Base-by-base conservation (phyloP, 495 filamentous ascomycete genomes). In the Cryomyces minteri region DNA sequence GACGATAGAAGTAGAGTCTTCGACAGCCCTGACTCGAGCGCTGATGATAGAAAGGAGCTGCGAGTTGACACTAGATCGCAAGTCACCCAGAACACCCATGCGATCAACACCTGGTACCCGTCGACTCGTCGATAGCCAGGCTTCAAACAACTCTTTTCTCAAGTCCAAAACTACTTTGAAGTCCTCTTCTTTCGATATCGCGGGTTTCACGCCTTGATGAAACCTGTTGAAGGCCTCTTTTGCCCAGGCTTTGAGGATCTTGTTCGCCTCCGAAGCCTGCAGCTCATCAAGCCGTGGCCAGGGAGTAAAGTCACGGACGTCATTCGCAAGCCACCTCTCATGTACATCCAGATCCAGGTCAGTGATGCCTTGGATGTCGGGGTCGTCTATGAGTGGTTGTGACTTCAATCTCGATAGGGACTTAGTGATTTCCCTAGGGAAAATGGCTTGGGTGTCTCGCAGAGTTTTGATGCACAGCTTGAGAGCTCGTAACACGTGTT, bases 251-350 rank as follows among this genome's bases (percentile, higher is more conserved):
- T 70, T 72, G 18, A 90, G 71, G 43, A 74, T 70, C 41, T 77
- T 71, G 30, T 72, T 67, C 0, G 78, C 78, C 47, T 85, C 73
- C 12, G 64, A 50, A 28, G 71, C 71, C 28, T 76, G 72, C 30
- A 93, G 58, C 50, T 92, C 84, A 46, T 88, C 86, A 50, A 92
- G 73, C 31, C 85, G 77, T 41, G 94, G 82, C 66, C 85, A 94
- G 0, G 90, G 92, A 0, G 78, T 92, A 60, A 92, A 96, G 43
- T 80, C 82, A 31, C 71, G 72, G 31, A 95, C 80, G 43, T 93
- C 85, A 9, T 85, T 76, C 5, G 82, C 72, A 34, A 92, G 77
- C 84, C 84, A 95, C 36, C 73, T 69, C 43, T 76, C 77, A 51
- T 88, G 76, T 32, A 90, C 58, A 53, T 92, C 87, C n/a, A 98